Percentiles rank a stretch among this genome's conserved stretches.
Conservation (phyloP, 2,329 filamentous ascomycete genomes). For the Fusarium abutilonis region DNA sequence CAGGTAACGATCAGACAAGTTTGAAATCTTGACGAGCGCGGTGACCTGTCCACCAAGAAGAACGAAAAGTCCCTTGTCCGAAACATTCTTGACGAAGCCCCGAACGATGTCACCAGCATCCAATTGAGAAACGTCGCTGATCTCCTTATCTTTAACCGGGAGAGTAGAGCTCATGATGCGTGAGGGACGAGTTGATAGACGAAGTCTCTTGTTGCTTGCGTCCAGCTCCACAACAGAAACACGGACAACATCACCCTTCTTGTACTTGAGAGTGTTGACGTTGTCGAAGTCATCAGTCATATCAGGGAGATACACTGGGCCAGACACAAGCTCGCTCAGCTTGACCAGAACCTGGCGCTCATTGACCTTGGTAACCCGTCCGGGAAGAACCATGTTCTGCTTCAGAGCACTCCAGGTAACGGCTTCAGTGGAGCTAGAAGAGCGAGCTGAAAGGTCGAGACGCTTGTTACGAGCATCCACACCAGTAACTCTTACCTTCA, state of each 20-base stretch:
- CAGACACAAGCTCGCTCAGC: conserved; percentile 81
- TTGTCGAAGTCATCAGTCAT: conserved; percentile 87
- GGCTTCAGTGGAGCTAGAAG: conserved; percentile 57
- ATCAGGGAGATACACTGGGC: conserved; percentile 83
- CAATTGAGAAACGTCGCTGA: conserved; percentile 75
- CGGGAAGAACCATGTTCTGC: conserved; percentile 82
- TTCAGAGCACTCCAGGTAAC: conserved; percentile 78
- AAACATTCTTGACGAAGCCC: conserved; percentile 90
- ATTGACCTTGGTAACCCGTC: conserved; percentile 83
- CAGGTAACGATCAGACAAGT: conserved; percentile 88
- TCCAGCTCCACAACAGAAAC: conserved; percentile 88
- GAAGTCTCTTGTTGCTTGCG: conserved; percentile 82
- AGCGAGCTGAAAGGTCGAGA: conserved; percentile 84
- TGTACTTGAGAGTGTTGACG: conserved; percentile 77
- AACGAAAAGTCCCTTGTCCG: conserved; percentile 90
- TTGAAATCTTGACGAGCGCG: conserved; percentile 84
- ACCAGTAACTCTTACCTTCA: conserved; percentile 80
- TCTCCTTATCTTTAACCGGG: conserved; percentile 81
- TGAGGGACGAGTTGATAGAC: conserved; percentile 84
- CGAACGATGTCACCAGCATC: conserved; percentile 81
- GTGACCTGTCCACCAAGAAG: conserved; percentile 82
- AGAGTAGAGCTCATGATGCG: conserved; percentile 88
- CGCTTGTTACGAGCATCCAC: conserved; percentile 78
- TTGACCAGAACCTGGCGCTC: conserved; percentile 88
- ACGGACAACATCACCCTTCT: conserved; percentile 86